A percentile compares a stretch with the other conserved stretches of the same genome.
Evolutionary conservation across 1,284 basidiomycete genomes (phyloP).

Genomic region (Xerocomus subilludens): DNA sequence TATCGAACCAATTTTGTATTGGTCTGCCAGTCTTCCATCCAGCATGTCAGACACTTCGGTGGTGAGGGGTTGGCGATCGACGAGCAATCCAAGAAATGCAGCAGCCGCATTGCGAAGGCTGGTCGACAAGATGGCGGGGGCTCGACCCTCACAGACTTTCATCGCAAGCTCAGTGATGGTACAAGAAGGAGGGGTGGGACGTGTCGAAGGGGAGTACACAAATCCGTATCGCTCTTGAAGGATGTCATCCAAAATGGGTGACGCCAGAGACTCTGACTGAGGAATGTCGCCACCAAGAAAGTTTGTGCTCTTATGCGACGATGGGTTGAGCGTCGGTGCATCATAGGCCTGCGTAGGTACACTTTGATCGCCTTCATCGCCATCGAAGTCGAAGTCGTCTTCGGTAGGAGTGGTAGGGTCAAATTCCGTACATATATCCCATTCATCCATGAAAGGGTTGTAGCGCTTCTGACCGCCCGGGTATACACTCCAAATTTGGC

Average conservation of each 20-base stretch:
- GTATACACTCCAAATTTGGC: background rate
- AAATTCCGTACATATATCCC: background rate
- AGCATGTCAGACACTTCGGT: background rate
- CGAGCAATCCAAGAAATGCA: background rate
- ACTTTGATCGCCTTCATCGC: background rate
- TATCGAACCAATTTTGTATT: background rate
- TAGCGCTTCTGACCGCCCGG: background rate
- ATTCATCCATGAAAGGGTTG: background rate
- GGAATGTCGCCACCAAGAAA: background rate
- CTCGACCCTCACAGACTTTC: background rate
- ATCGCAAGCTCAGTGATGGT: background rate
- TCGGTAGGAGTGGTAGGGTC: background rate
- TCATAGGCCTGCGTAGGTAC: background rate
- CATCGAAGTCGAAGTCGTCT: background rate
- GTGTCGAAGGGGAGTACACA: background rate
- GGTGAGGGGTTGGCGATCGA: background rate
- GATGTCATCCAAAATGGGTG: background rate
- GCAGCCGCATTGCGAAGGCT: background rate
- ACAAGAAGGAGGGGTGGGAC: background rate
- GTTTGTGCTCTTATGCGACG: background rate
- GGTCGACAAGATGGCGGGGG: background rate
- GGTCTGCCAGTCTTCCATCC: background rate
- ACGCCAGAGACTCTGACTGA: background rate
- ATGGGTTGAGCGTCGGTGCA: background rate
- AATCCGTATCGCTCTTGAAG: background rate